Percentiles rank a stretch among this genome's conserved stretches.
These are phyloP conservation scores for Dactylellina drechsleri DNA, from an alignment of 2,329 filamentous ascomycete genomes.

Conservation along the genomic window DNA sequence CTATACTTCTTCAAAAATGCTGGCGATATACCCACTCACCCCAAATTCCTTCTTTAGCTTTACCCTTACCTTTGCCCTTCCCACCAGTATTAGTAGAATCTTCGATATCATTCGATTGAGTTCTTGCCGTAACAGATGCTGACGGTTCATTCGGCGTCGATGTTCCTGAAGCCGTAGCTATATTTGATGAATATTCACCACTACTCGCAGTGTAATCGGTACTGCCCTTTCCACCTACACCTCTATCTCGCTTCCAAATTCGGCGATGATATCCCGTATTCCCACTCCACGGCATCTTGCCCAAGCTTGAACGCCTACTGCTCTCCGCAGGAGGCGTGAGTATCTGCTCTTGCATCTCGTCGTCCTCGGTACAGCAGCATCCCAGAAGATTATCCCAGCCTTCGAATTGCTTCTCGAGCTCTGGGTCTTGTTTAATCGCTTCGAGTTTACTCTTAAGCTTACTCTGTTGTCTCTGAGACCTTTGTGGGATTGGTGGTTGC, in stretches of 20 bases:
- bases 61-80: constrained; percentile 21
- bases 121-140: neutral
- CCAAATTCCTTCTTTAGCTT: constrained; percentile 34
- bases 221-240: constrained; percentile 37
- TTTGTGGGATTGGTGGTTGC: neutral
- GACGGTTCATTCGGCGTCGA: constrained; percentile 10
- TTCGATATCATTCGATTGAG: constrained; percentile 1
- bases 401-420: constrained; percentile 22
- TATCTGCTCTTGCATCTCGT: constrained; percentile 7
- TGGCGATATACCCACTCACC: constrained; percentile 9
- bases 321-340: neutral
- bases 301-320: constrained; percentile 7
- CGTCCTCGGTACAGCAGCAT: constrained; percentile 47
- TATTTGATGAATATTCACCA: constrained; percentile 8
- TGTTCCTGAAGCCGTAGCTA: neutral
- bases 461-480: neutral
- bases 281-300: constrained; percentile 26
- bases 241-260: constrained; percentile 52
- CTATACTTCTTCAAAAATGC: too few species aligned
- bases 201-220: neutral
- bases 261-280: constrained; percentile 37
- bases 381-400: constrained; percentile 28
- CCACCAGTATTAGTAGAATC: constrained; percentile 4
- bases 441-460: constrained; percentile 33
- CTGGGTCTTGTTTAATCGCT: constrained; percentile 38